These are phyloP conservation scores for Botryosphaeria agaves DNA, from an alignment of 2,329 filamentous ascomycete genomes.

Conservation along the genomic window DNA sequence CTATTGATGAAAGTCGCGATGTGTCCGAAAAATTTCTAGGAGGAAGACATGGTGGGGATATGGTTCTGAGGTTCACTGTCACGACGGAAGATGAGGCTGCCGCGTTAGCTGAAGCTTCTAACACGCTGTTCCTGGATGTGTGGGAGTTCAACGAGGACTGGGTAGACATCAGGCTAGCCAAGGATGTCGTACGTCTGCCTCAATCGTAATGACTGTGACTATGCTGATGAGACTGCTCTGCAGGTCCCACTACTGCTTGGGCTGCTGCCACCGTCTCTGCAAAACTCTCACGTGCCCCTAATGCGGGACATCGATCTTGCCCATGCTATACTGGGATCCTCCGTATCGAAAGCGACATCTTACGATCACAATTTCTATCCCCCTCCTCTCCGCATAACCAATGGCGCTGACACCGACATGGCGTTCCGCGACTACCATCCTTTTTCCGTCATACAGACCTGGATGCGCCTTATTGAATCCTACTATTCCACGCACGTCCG, in stretches of 20 bases:
- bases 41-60: constrained; percentile 67
- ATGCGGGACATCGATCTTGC: constrained; percentile 57
- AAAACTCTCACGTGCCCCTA: constrained; percentile 52
- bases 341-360: constrained; percentile 27
- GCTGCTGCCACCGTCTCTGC: constrained; percentile 58
- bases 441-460: constrained; percentile 65
- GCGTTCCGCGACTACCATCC: constrained; percentile 93
- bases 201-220: constrained; percentile 1
- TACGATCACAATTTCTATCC: constrained; percentile 5
- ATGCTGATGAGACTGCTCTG: background rate
- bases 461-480: constrained; percentile 78
- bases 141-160: constrained; percentile 73
- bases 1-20: too few relatives aligned
- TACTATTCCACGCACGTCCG: constrained; percentile 75
- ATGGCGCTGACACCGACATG: constrained; percentile 31
- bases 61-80: constrained; percentile 82
- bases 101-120: constrained; percentile 54
- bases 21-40: too few relatives aligned
- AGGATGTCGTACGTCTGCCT: constrained; percentile 44
- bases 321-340: constrained; percentile 59
- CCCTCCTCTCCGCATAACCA: constrained; percentile 15
- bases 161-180: constrained; percentile 67
- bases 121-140: constrained; percentile 68
- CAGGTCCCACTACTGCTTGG: constrained; percentile 56
- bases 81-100: constrained; percentile 48